Evolutionary conservation across 768 basidiomycete species (phyloP), one percentile per base, ranked within the genome.

Genomic region (Polyporus arcularius): DNA sequence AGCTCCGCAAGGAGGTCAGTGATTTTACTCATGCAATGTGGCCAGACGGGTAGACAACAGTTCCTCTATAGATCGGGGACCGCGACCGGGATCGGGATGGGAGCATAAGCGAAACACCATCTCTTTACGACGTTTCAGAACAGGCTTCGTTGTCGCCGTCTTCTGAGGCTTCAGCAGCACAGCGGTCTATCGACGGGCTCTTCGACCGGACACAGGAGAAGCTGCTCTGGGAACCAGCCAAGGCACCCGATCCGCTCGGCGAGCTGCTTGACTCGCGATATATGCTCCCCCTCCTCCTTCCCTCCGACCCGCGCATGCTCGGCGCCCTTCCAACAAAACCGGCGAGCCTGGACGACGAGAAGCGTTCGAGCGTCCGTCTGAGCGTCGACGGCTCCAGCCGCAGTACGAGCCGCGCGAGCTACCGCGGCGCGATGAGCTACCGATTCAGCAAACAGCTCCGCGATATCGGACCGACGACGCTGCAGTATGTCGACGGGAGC

Each of bases 181-280:
- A 84, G 60, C 82, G 82, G 53, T 81, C 76, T 61, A 89, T 97
- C 68, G 94, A 98, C 72, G 74, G 85, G 28, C 76, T 97, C 28
- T 94, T 98, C 68, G 89, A 94, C 73, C 84, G 80, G 59, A 72
- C 76, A 0, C 79, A 82, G 35, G 85, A 87, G 39, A 82, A 85
- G 45, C 83, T 86, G 0, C 72, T 82, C 4, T 98, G 95, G 88
- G 86, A 88, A 57, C 92, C 95, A 14, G 79, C 85, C 0, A 83
- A 82, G 54, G 83, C 92, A 18, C 89, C 93, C 0, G 90, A 91
- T 68, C 87, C 87, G 28, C 82, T 95, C 1, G 95, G 95, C 32
- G 97, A 99, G 72, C 76, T 98, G 28, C 78, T 98, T 63, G 95
- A 99, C 72, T 94, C 92, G 28, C 83, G 95, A 64, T 85, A 90